A percentile compares a stretch with the other conserved stretches of the same genome.
phyloP scores from a whole-genome alignment of 345 rosid species.

The Salix dunnii region DNA sequence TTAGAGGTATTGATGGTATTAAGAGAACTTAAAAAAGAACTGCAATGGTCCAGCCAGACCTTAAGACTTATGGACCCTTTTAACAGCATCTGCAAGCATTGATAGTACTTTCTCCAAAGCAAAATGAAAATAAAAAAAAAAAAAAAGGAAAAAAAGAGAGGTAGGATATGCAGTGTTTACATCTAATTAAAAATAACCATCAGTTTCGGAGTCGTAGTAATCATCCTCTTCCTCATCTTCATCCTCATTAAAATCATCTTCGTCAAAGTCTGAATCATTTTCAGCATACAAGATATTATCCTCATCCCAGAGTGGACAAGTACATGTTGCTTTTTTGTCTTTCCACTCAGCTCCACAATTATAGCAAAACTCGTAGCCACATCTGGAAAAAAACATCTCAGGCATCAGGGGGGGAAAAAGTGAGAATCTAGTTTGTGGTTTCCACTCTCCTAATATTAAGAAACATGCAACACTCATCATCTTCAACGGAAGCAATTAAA shows the following conservation, averaged over 20 bases:
- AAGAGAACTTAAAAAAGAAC: too few relatives aligned
- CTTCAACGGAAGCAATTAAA: background rate
- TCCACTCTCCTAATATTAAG: background rate
- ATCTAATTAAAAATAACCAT: background rate
- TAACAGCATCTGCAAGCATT: background rate
- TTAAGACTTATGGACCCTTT: too few relatives aligned
- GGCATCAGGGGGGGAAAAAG: background rate
- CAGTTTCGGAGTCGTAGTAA: background rate
- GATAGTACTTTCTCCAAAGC: background rate
- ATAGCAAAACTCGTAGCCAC: constrained; percentile 66
- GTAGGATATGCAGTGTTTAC: background rate
- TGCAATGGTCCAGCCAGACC: too few relatives aligned
- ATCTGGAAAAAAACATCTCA: constrained; percentile 32
- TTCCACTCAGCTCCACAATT: constrained; percentile 63
- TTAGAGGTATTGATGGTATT: too few relatives aligned
- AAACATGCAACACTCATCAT: background rate
- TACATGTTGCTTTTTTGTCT: constrained; percentile 49
- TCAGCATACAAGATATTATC: constrained; percentile 5
- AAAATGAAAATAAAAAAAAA: too few relatives aligned
- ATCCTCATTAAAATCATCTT: background rate
- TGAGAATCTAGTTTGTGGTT: background rate
- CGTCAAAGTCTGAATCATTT: background rate
- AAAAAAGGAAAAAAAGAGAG: too few relatives aligned
- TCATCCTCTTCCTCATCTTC: background rate
- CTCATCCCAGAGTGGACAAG: constrained; percentile 64